phyloP scores from a whole-genome alignment of 2,329 filamentous ascomycete species.

The Aspergillus ibericus region DNA sequence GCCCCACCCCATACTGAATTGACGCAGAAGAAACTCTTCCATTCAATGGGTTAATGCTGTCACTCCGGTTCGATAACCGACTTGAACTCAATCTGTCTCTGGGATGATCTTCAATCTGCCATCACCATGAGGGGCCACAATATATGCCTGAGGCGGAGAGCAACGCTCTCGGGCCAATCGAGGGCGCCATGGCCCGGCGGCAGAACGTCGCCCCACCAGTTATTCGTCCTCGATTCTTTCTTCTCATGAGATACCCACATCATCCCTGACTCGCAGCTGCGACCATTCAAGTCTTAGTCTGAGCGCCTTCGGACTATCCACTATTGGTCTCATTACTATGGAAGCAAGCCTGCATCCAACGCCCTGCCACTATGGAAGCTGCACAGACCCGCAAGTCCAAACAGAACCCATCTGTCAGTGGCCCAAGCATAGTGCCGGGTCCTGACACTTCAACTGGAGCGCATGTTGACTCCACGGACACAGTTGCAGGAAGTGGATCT shows the following conservation, averaged over 20 bases:
- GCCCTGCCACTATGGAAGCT: conserved; percentile 14
- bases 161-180: background rate
- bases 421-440: conserved; percentile 1
- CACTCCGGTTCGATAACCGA: too few relatives aligned
- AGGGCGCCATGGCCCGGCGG: background rate
- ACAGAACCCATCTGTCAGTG: conserved; percentile 4
- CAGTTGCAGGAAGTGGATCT: conserved; percentile 19
- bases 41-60: too few relatives aligned
- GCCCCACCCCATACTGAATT: too few relatives aligned
- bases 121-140: background rate
- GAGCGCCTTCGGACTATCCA: background rate
- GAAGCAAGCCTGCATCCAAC: conserved; percentile 5
- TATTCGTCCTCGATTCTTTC: background rate
- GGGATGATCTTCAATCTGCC: background rate
- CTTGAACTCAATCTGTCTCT: too few relatives aligned
- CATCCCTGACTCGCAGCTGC: background rate
- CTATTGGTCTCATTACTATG: conserved; percentile 13
- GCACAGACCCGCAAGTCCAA: conserved; percentile 4
- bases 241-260: background rate
- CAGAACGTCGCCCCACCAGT: background rate
- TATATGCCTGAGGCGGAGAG: background rate
- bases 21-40: too few relatives aligned
- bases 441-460: conserved; percentile 3
- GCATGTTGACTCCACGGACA: conserved; percentile 11
- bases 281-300: background rate